A percentile compares a stretch with the other conserved stretches of the same genome.
phyloP scores from a whole-genome alignment of 2,329 filamentous ascomycete species.

The Periconia sp. region DNA sequence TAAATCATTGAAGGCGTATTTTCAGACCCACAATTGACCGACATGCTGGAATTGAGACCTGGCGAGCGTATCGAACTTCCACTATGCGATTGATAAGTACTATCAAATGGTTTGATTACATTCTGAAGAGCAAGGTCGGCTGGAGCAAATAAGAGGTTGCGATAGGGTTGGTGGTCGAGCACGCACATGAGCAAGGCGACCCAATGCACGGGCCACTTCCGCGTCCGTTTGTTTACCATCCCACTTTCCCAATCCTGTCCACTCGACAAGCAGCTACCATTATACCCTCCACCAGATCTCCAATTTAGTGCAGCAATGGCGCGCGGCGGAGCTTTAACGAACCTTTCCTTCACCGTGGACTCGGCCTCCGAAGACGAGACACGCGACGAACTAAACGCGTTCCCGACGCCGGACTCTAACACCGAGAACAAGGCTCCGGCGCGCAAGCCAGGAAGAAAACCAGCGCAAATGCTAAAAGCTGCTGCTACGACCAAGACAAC shows the following conservation, averaged over 20 bases:
- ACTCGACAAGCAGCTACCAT: background rate
- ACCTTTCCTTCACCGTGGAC: slow-evolving; percentile 48
- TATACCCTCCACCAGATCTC: background rate
- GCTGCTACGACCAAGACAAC: slow-evolving; percentile 36
- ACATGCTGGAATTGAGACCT: too few relatives aligned
- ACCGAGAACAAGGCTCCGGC: slow-evolving; percentile 45
- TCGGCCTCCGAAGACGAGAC: slow-evolving; percentile 50
- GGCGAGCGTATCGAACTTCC: too few relatives aligned
- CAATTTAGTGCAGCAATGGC: slow-evolving; percentile 30
- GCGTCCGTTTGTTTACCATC: slow-evolving; percentile 6
- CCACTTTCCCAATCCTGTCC: slow-evolving; percentile 3
- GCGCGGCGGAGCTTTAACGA: slow-evolving; percentile 36
- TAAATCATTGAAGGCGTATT: too few relatives aligned
- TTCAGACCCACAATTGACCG: too few relatives aligned
- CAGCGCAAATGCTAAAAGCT: slow-evolving; percentile 29
- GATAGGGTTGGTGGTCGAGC: too few relatives aligned
- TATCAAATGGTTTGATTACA: too few relatives aligned
- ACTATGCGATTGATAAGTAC: too few relatives aligned
- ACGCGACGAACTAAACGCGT: slow-evolving; percentile 39
- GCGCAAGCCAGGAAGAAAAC: slow-evolving; percentile 42
- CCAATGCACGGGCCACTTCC: slow-evolving; percentile 1
- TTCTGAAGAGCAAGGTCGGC: too few relatives aligned
- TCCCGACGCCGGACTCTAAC: slow-evolving; percentile 49
- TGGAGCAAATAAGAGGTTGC: too few relatives aligned
- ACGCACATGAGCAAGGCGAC: too few relatives aligned